Base-by-base conservation (phyloP, 306 rosid species). In the Sophora flavescens region DNA sequence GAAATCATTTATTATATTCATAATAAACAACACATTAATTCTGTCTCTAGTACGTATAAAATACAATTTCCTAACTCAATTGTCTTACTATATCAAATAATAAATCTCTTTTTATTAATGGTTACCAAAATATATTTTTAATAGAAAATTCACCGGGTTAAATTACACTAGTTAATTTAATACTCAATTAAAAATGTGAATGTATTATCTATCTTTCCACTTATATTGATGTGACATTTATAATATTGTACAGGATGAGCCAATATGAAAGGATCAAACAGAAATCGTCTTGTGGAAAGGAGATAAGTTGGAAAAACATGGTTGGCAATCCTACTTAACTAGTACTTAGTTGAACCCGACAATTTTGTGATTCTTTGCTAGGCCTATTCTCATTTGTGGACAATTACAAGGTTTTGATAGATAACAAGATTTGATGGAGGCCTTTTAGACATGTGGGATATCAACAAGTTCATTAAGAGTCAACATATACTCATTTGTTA, bases 201-300 rank as follows among this genome's bases (percentile, higher is more conserved):
- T 30, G 8, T 22, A 22, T 18, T 17, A 28, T 15, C 33, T 38
- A 73, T 18, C 72, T 58, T 33, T 70, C 17, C 59, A 38, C 69
- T 42, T 53, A n/a, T 28, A 22, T 66, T 82, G 60, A 68, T 39
- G 16, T 58, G 56, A 36, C 26, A 60, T 68, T 53, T 18, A 52
- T 44, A 56, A 80, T 64, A 0, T 8, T 66, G 11, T 80, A 85
- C 96, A 94, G 98, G 88, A 85, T 86, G 91, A 85, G 72, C 36
- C 91, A 90, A 69, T 94, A 85, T 82, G 92, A 78, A 78, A 90
- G 80, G 96, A 92, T 77, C 87, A 80, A 36, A 81, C 62, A 58
- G 87, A 84, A 42, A 83, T 26, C 30, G 97, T 94, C 26, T 81
- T 90, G 86, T 63, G 6, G 11, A 92, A 92, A 88, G 96, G 81